phyloP scores from a whole-genome alignment of 345 rosid species.

The Populus tremula region DNA sequence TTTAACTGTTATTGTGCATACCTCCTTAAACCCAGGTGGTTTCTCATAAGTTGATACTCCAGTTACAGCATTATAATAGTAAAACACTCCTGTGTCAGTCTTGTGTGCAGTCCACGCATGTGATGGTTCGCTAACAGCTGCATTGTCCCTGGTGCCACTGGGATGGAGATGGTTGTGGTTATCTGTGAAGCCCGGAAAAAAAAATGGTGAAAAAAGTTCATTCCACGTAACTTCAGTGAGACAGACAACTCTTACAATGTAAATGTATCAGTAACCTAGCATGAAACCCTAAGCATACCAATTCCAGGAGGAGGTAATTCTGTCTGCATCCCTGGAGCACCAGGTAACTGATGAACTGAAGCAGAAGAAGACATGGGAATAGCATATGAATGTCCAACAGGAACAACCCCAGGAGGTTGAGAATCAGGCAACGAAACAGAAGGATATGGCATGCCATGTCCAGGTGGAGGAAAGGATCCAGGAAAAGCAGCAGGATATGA shows the following conservation, averaged over 20 bases:
- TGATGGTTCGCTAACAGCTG: conserved; percentile 37
- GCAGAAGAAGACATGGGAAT: conserved; percentile 37
- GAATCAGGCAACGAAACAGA: conserved; percentile 50
- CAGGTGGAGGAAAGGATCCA: conserved; percentile 52
- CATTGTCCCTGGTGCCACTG: conserved; percentile 29
- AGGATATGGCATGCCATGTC: conserved; percentile 40
- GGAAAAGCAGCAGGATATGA: conserved; percentile 62
- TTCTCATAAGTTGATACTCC: conserved; percentile 86
- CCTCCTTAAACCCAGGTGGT: conserved; percentile 85
- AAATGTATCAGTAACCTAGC: conserved; percentile 61
- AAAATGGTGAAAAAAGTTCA: conserved; percentile 41
- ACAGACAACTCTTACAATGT: conserved; percentile 58
- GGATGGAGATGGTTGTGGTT: conserved; percentile 42
- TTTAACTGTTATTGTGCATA: conserved; percentile 19
- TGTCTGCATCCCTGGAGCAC: conserved; percentile 39
- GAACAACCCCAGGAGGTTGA: conserved; percentile 57
- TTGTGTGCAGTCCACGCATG: conserved; percentile 95
- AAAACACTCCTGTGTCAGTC: conserved; percentile 70
- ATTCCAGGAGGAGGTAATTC: conserved; percentile 61
- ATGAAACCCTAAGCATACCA: conserved; percentile 78
- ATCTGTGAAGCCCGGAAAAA: conserved; percentile 50
- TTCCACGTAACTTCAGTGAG: conserved; percentile 30
- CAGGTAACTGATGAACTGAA: conserved; percentile 40
- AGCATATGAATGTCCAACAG: conserved; percentile 43
- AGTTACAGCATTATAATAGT: conserved; percentile 86